These are phyloP conservation scores for Mycena indigotica DNA, from an alignment of 768 basidiomycete species.

Conservation along the genomic window DNA sequence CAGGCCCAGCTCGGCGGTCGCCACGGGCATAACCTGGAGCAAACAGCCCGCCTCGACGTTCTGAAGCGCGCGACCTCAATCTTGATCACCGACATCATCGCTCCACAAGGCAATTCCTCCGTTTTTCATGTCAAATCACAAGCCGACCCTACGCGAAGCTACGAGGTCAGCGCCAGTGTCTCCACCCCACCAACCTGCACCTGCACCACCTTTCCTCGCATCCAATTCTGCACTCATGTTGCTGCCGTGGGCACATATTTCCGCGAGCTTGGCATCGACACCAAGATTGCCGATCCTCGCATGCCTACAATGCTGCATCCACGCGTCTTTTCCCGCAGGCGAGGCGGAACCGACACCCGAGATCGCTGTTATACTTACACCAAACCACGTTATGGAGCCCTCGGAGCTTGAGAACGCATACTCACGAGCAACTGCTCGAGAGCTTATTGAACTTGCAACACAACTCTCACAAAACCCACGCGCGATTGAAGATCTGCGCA, in stretches of 20 bases:
- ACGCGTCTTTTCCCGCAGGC: background rate
- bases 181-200: background rate
- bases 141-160: too few relatives aligned
- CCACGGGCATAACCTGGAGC: slow-evolving; percentile 24
- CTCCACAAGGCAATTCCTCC: too few relatives aligned
- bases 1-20: slow-evolving; percentile 22
- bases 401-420: background rate
- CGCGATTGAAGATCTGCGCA: background rate
- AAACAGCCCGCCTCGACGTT: too few relatives aligned
- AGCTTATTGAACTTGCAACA: background rate
- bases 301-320: background rate
- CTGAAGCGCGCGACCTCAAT: too few relatives aligned
- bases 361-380: background rate
- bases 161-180: too few relatives aligned
- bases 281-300: background rate
- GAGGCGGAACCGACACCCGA: background rate
- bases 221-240: slow-evolving; percentile 25
- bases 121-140: too few relatives aligned
- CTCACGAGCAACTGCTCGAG: background rate
- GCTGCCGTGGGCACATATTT: slow-evolving; percentile 14
- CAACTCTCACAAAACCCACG: background rate
- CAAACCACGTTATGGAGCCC: background rate
- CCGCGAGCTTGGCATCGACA: background rate
- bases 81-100: too few relatives aligned
- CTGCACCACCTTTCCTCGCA: slow-evolving; percentile 5